Evolutionary conservation across 176 grass and related monocot species (phyloP), one percentile per base, ranked within the genome.

Genomic region (Juncus effusus): DNA sequence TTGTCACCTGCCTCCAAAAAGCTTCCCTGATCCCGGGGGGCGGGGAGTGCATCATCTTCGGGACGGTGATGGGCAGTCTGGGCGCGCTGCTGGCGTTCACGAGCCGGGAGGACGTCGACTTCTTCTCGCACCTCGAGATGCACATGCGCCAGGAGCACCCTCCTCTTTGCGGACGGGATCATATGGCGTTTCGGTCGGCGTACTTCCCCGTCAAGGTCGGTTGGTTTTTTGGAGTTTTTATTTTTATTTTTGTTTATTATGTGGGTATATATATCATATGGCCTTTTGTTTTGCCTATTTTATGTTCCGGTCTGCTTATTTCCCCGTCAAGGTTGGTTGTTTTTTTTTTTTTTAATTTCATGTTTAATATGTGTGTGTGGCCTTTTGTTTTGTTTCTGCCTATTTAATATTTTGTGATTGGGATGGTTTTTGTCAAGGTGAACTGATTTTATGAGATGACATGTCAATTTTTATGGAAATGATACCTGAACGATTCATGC

Each of bases 101-200:
- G 60, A 93, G 88, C 9, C 86, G 95, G 72, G 95, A 99, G 82
- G 86, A 99, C 82, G 89, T 99, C 16, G 95, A 99, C 52, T 99
- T 99, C 77, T 99, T 99, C 61, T 99, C 89, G 36, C 95, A 99
- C 67, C 87, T 99, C 64, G 95, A 99, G 79, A 99, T 99, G 95
- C 95, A 99, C 82, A 90, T 99, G 54, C 77, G 89, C 15, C 95
- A 99, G 77, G 95, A 99, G 62, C 89, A 94, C 78, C 95, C 95
- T 52, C 95, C 95, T 69, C 81, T 94, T 38, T 94, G 95, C 70
- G 95, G 95, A 73, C 86, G 95, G 79, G 95, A 94, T 80, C 95
- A 99, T 73, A 99, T 94, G 83, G 78, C 89, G 40, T 99, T 87
- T 68, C 86, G 95, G 75, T 99, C 89, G 79, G 78, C 86, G 59